phyloP scores from a whole-genome alignment of 2,329 filamentous ascomycete species.

The Sporothrix phasma region DNA sequence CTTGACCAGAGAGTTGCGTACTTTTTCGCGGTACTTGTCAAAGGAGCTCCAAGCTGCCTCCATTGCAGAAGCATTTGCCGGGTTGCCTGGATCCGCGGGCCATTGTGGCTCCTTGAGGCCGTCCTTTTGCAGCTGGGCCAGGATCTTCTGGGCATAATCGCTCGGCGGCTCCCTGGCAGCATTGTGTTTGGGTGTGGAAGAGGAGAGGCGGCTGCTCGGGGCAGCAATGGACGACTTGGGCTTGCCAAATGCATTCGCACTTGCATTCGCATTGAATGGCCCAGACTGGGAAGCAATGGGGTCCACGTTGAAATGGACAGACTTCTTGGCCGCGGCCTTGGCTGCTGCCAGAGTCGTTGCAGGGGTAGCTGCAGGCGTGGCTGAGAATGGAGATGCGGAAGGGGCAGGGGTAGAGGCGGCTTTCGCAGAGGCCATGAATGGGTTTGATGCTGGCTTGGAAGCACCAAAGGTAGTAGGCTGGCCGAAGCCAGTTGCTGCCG shows the following conservation, averaged over 20 bases:
- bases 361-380: background rate
- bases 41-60: constrained; percentile 46
- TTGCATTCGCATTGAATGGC: too few species aligned
- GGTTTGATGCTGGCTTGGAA: background rate
- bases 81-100: constrained; percentile 46
- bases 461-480: background rate
- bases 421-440: background rate
- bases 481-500: background rate
- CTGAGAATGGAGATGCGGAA: background rate
- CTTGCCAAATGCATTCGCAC: background rate
- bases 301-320: constrained; percentile 11
- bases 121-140: constrained; percentile 44
- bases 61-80: constrained; percentile 40
- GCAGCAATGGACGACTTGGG: background rate
- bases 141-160: constrained; percentile 40
- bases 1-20: constrained; percentile 47
- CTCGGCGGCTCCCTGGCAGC: constrained; percentile 4
- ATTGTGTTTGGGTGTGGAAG: background rate
- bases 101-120: constrained; percentile 44
- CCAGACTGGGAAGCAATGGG: background rate
- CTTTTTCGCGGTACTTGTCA: constrained; percentile 47
- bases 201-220: background rate
- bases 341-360: background rate
- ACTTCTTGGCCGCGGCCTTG: constrained; percentile 9
- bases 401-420: background rate